phyloP scores from a whole-genome alignment of 768 basidiomycete species.

The Leucogyrophana mollusca region DNA sequence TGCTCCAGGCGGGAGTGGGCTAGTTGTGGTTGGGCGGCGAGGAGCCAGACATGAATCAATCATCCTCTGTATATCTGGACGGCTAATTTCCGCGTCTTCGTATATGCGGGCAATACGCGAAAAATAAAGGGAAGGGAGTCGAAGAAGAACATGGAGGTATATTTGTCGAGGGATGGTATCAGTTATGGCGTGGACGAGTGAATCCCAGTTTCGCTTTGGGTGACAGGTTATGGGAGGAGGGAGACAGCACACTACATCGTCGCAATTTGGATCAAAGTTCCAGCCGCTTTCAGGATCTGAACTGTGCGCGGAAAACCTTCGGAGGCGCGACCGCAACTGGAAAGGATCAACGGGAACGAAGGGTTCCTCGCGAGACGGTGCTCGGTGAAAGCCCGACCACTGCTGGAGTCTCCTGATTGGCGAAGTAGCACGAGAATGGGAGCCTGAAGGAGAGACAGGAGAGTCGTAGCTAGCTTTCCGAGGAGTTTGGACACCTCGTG shows the following conservation, averaged over 20 bases:
- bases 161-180: constrained; percentile 42
- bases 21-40: constrained; percentile 14
- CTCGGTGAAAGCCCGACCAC: constrained; percentile 52
- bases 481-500: constrained; percentile 11
- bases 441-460: constrained; percentile 24
- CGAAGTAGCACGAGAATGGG: constrained; percentile 46
- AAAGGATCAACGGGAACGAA: constrained; percentile 61
- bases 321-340: constrained; percentile 26
- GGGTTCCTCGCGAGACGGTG: constrained; percentile 48
- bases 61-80: constrained; percentile 66
- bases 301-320: constrained; percentile 18
- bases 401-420: constrained; percentile 56
- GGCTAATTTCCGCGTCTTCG: constrained; percentile 74
- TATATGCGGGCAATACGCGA: constrained; percentile 75
- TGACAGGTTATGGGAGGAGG: constrained; percentile 12
- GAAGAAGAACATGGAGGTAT: constrained; percentile 52
- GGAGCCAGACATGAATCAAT: constrained; percentile 29
- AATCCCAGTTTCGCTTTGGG: constrained; percentile 5
- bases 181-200: constrained; percentile 22
- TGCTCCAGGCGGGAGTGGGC: constrained; percentile 27
- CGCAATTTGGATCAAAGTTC: constrained; percentile 20
- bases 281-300: constrained; percentile 11
- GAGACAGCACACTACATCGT: constrained; percentile 22
- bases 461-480: constrained; percentile 25
- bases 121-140: constrained; percentile 79